Evolutionary conservation across 805 yeast genomes (phyloP).

Genomic region (Wickerhamiella domercqiae): DNA sequence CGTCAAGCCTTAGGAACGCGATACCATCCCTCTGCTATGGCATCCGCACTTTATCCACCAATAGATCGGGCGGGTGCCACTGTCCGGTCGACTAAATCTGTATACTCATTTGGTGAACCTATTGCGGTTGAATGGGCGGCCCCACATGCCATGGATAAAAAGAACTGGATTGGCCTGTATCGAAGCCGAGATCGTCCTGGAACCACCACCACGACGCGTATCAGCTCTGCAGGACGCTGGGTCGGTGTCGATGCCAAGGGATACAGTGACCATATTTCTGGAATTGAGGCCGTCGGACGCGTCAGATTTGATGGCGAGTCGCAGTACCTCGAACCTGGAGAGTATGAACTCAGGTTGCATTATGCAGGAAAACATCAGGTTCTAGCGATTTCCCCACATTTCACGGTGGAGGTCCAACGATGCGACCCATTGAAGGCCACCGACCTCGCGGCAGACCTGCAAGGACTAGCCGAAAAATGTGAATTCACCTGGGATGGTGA

Average conservation of each 20-base stretch:
- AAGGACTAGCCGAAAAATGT: constrained; percentile 2
- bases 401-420: constrained; percentile 34
- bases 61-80: constrained; percentile 4
- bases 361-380: constrained; percentile 53
- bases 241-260: constrained; percentile 4
- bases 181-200: constrained; percentile 41
- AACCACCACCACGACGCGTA: constrained; percentile 11
- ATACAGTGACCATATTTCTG: constrained; percentile 10
- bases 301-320: constrained; percentile 34
- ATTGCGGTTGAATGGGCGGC: constrained; percentile 40
- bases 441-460: constrained; percentile 22
- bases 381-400: constrained; percentile 46
- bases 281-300: constrained; percentile 25
- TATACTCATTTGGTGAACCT: constrained; percentile 33
- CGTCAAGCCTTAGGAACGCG: constrained; percentile 23
- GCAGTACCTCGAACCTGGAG: constrained; percentile 51
- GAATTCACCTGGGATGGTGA: neutral
- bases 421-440: constrained; percentile 20
- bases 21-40: neutral
- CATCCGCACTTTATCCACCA: neutral
- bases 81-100: constrained; percentile 14
- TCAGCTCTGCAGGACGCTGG: constrained; percentile 11
- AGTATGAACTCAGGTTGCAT: constrained; percentile 63
- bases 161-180: constrained; percentile 70
- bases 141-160: constrained; percentile 26